Evolutionary conservation across 129 eudicot species (phyloP), one percentile per base, ranked within the genome.

Genomic region (Pulicaria dysenterica): DNA sequence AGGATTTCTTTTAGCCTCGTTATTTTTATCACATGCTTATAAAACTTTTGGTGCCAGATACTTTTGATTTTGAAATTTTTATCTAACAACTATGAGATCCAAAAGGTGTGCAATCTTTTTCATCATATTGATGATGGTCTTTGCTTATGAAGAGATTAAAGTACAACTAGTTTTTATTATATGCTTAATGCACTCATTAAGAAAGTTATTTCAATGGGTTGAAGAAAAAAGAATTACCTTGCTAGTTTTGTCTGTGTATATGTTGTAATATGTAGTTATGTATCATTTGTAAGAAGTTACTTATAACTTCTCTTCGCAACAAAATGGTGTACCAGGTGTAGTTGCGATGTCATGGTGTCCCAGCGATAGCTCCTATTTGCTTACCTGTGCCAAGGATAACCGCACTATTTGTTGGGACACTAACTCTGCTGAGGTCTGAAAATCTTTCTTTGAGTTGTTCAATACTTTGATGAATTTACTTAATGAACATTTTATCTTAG

Each of bases 321-420:
- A 37, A 77, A 62, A 70, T 68, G 58, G 78, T 80, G 64, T 64
- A 47, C 47, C 82, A 94, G 98, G 98, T 78, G 98, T 94, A n/a
- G 91, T 94, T 73, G 96, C 98, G 2, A 90, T 94, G 98, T 84
- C 98, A 51, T 94, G 98, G 98, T 90, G 98, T 76, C 98, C 98
- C 37, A 74, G 69, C 82, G 98, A 94, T 41, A 90, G 96, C 83
- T 90, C 98, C 47, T 94, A 89, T 73, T 80, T 94, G 83, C 87
- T 94, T 58, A 89, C 98, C 10, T 89, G 98, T 84, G 95, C 95
- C 51, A 94, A 94, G 79, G 98, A 94, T 84, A 90, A 94, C 78
- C 98, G 96, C 39, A 94, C 98, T 58, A 90, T 94, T 45, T 94
- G 96, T 83, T 94, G 98, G 98, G 96, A 94, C 80, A 85, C 88